phyloP scores from a whole-genome alignment of 495 filamentous ascomycete species.

The Penicillium fimorum region DNA sequence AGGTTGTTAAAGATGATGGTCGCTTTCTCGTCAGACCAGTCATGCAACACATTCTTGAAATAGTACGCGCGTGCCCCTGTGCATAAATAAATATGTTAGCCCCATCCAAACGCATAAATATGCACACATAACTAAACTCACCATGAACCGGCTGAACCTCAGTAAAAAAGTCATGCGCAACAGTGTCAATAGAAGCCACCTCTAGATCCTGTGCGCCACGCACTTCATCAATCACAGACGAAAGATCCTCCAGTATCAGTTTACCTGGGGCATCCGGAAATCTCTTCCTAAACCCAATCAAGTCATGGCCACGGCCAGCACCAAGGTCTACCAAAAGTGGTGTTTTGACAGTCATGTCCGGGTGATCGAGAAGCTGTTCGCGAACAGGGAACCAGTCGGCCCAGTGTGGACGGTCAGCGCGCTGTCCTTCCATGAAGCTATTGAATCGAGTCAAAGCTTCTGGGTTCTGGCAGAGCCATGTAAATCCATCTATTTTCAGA shows the following conservation, averaged over 20 bases:
- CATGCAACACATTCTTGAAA: conserved; percentile 47
- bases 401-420: conserved; percentile 22
- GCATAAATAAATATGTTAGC: not conserved
- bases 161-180: conserved; percentile 41
- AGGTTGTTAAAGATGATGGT: conserved; percentile 36
- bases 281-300: conserved; percentile 30
- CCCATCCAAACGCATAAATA: not conserved
- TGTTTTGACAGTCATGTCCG: conserved; percentile 12
- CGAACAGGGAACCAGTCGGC: conserved; percentile 35
- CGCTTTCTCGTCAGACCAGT: conserved; percentile 47
- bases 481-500: conserved; percentile 25
- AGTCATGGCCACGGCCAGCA: conserved; percentile 49
- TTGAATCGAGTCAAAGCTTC: conserved; percentile 21
- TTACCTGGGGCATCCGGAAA: conserved; percentile 24
- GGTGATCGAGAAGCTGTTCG: conserved; percentile 22
- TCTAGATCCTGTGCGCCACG: conserved; percentile 20
- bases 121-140: conserved; percentile 12
- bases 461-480: conserved; percentile 22
- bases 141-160: conserved; percentile 41
- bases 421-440: conserved; percentile 27
- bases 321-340: conserved; percentile 54
- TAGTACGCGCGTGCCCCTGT: conserved; percentile 47
- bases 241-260: conserved; percentile 48
- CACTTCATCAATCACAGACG: conserved; percentile 36
- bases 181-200: conserved; percentile 25